Base-by-base conservation (phyloP, 768 basidiomycete species). In the Dictyophora rubrovolvata region DNA sequence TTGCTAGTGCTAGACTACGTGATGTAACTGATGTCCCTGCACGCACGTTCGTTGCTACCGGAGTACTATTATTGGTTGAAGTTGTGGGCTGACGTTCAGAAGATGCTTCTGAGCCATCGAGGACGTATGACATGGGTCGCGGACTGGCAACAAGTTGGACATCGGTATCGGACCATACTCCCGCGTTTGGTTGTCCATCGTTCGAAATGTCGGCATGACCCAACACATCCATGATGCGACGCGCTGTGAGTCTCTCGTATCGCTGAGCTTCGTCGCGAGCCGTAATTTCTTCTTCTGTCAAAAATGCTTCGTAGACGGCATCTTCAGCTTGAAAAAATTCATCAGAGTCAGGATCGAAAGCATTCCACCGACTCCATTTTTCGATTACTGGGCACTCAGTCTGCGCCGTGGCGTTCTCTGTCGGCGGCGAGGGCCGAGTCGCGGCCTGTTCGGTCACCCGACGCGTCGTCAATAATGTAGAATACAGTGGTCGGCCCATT, bases 281-380 rank as follows among this genome's bases (percentile, higher is more conserved):
- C 16, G 35, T 48, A 37, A 59, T 56, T 63, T 49, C 61, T 60
- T 49, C 57, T 37, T 57, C 48, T 62, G 61, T 76, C 66, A 85
- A 63, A 70, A 86, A 84, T 62, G 79, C 81, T 76, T 89, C 87
- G 70, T 81, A 83, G 52, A 77, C 77, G 12, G 73, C 71, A 61
- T 84, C 77, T 35, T 83, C 83, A 55, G 71, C 72, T 60, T 71
- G 73, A 66, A 85, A 85, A 67, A 87, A 87, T 63, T 86, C 86
- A 65, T 87, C 85, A n/a, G 85, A 83, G 69, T 89, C 87, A 5
- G 87, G 87, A 69, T 89, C 86, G 69, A 89, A 89, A 10, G 79
- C 74, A 67, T 86, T 85, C 70, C 74, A 76, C 62, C 74, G 70
- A 58, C 82, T 79, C 85, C 86, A 89, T 68, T 72, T 81, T 68